Conservation (phyloP, 2,329 filamentous ascomycete genomes). For the Fusarium duplospermum region DNA sequence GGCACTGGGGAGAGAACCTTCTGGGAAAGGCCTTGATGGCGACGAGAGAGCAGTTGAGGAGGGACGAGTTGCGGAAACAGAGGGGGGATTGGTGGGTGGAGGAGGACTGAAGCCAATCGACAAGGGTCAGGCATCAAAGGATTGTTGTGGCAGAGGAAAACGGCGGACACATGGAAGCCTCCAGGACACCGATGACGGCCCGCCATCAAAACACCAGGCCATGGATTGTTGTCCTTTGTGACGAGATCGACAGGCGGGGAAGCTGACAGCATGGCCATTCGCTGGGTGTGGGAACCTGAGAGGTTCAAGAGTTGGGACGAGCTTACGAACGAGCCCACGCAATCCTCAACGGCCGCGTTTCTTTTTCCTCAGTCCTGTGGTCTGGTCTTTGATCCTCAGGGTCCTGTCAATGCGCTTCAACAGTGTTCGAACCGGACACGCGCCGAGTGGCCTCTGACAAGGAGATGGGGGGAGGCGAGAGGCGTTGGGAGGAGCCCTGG, state of each 20-base stretch:
- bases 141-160: background rate
- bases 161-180: slow-evolving; percentile 20
- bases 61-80: background rate
- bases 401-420: slow-evolving; percentile 33
- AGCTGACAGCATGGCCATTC: slow-evolving; percentile 7
- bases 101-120: slow-evolving; percentile 2
- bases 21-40: slow-evolving; percentile 48
- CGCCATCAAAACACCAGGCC: slow-evolving; percentile 8
- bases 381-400: slow-evolving; percentile 27
- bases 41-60: slow-evolving; percentile 30
- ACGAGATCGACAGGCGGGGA: slow-evolving; percentile 37
- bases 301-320: slow-evolving; percentile 27
- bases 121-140: background rate
- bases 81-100: background rate
- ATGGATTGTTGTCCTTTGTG: slow-evolving; percentile 19
- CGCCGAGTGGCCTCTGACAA: slow-evolving; percentile 6
- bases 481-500: slow-evolving; percentile 3
- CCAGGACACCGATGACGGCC: slow-evolving; percentile 15
- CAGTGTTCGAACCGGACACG: slow-evolving; percentile 1
- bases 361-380: slow-evolving; percentile 6
- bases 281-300: background rate
- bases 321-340: slow-evolving; percentile 18
- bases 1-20: slow-evolving; percentile 48
- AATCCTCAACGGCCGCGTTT: slow-evolving; percentile 6
- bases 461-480: slow-evolving; percentile 11